Percentiles rank a stretch among this genome's conserved stretches.
These are phyloP conservation scores for Ceratorhiza oryzae-sativae DNA, from an alignment of 1,284 basidiomycete genomes.

Conservation along the genomic window DNA sequence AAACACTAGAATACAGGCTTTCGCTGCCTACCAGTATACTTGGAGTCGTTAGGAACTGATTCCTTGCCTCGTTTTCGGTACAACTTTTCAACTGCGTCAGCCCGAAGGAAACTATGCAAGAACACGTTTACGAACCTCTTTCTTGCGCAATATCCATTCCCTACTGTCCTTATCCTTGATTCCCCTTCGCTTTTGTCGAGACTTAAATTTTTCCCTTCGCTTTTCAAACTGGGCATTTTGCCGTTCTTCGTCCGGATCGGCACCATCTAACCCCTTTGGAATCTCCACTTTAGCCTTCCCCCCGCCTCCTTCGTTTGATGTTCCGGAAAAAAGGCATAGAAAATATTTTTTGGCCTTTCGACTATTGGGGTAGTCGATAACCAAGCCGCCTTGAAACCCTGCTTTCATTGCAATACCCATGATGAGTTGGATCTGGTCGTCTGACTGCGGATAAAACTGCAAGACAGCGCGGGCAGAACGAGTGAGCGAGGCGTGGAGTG, in stretches of 20 bases:
- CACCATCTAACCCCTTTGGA: conserved; percentile 74
- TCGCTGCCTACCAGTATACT: conserved; percentile 80
- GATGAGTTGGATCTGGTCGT: conserved; percentile 95
- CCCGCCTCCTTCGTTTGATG: conserved; percentile 45
- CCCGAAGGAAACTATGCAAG: background rate
- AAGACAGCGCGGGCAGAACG: conserved; percentile 94
- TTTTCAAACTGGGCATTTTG: conserved; percentile 70
- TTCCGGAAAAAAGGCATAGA: conserved; percentile 52
- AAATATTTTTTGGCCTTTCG: conserved; percentile 94
- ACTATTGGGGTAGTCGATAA: conserved; percentile 97
- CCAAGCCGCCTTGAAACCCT: conserved; percentile 95
- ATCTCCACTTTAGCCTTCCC: conserved; percentile 58
- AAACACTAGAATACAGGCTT: conserved; percentile 63
- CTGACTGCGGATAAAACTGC: conserved; percentile 94
- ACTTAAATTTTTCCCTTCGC: conserved; percentile 63
- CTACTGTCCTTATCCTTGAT: conserved; percentile 61
- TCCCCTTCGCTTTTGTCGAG: conserved; percentile 64
- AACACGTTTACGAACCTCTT: conserved; percentile 63
- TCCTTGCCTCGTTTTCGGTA: conserved; percentile 84
- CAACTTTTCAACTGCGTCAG: conserved; percentile 55
- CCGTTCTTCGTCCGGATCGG: conserved; percentile 53
- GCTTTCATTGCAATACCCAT: conserved; percentile 92
- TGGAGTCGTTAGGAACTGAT: conserved; percentile 78
- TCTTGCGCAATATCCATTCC: conserved; percentile 86
- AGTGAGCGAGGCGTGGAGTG: conserved; percentile 88